Conservation (phyloP, 2,329 filamentous ascomycete genomes). For the Pseudocercospora musae region DNA sequence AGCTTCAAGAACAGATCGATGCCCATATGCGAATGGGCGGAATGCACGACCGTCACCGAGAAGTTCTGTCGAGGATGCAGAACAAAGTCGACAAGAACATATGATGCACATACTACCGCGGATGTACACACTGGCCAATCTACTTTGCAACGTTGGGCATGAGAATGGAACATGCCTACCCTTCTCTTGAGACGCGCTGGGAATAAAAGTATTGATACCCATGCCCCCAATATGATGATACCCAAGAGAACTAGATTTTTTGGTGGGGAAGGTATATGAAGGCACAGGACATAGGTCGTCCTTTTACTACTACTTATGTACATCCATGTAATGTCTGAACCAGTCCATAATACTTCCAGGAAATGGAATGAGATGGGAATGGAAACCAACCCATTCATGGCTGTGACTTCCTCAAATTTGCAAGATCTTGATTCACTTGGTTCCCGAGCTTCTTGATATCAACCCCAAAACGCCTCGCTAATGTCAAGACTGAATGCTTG, state of each 20-base stretch:
- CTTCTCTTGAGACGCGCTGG: background rate
- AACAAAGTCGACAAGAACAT: conserved; percentile 35
- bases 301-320: background rate
- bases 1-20: conserved; percentile 64
- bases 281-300: background rate
- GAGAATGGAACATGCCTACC: background rate
- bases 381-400: background rate
- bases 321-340: background rate
- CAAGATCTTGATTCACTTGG: background rate
- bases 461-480: background rate
- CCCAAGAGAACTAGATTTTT: background rate
- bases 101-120: background rate
- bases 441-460: background rate
- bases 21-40: conserved; percentile 72
- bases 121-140: too few relatives aligned
- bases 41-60: conserved; percentile 71
- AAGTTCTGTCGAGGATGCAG: conserved; percentile 79
- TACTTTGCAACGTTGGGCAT: too few relatives aligned
- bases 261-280: background rate
- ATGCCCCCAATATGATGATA: background rate
- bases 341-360: background rate
- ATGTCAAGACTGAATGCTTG: background rate
- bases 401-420: background rate
- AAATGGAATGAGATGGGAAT: background rate
- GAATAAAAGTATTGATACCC: background rate